Evolutionary conservation across 495 filamentous ascomycete species (phyloP).

Genomic region (Daldinia bambusicola): DNA sequence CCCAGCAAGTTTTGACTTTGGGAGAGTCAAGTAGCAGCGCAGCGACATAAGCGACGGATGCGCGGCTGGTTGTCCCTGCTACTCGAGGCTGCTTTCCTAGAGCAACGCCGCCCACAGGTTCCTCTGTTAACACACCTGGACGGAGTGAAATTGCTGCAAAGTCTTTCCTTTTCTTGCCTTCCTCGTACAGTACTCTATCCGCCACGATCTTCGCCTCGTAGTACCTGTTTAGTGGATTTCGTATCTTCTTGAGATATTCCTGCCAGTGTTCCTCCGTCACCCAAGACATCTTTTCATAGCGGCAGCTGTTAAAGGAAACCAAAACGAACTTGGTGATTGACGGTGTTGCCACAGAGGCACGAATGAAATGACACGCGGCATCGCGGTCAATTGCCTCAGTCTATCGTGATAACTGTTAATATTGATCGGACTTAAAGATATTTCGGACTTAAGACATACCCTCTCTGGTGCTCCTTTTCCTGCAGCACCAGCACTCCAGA

Average conservation of each 20-base stretch:
- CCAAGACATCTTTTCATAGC: conserved; percentile 70
- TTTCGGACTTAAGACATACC: conserved; percentile 35
- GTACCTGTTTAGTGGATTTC: conserved; percentile 68
- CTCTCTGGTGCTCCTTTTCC: conserved; percentile 75
- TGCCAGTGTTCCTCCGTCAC: conserved; percentile 70
- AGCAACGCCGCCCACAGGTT: conserved; percentile 68
- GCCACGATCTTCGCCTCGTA: conserved; percentile 79
- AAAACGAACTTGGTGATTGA: conserved; percentile 77
- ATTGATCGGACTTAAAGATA: neutral
- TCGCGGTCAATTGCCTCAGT: conserved; percentile 67
- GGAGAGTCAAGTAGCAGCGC: neutral
- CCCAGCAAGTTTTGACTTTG: neutral
- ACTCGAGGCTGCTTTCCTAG: conserved; percentile 68
- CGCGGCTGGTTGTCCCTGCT: conserved; percentile 67
- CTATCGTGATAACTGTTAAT: conserved; percentile 48
- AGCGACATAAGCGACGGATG: conserved; percentile 60
- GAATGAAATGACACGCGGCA: conserved; percentile 76
- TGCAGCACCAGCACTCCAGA: conserved; percentile 83
- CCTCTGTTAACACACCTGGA: conserved; percentile 71
- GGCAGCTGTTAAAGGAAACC: conserved; percentile 73
- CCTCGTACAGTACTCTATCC: conserved; percentile 75
- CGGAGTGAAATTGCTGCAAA: conserved; percentile 76
- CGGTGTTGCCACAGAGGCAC: conserved; percentile 66
- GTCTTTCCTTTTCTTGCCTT: conserved; percentile 52
- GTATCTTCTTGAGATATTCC: conserved; percentile 61